These are phyloP conservation scores for Barnettozyma sucrosica DNA, from an alignment of 805 yeast genomes.

Conservation along the genomic window DNA sequence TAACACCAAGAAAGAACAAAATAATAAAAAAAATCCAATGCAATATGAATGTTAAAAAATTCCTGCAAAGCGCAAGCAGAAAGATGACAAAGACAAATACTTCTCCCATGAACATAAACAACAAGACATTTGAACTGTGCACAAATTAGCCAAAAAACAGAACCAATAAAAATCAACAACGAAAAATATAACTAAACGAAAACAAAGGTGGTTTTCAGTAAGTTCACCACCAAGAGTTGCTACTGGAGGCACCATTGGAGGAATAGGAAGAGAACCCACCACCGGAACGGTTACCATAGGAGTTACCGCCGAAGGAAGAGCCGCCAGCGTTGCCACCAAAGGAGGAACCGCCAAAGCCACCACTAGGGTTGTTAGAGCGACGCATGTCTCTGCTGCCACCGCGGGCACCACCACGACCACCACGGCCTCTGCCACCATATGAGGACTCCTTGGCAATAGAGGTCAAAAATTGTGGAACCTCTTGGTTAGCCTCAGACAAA, in stretches of 20 bases:
- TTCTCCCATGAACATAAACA: constrained; percentile 4
- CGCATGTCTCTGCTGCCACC: constrained; percentile 46
- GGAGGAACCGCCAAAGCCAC: constrained; percentile 10
- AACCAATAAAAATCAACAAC: constrained; percentile 3
- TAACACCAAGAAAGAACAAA: constrained; percentile 1
- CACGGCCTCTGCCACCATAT: constrained; percentile 47
- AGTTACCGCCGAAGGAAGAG: constrained; percentile 6
- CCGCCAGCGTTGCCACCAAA: constrained; percentile 9
- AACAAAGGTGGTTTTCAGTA: background rate
- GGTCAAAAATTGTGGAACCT: constrained; percentile 84
- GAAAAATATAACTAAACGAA: background rate
- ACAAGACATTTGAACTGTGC: constrained; percentile 16
- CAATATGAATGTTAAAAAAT: constrained; percentile 1
- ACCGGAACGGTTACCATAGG: constrained; percentile 22
- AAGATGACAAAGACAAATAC: constrained; percentile 3
- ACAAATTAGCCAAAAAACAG: constrained; percentile 5
- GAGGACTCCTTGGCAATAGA: constrained; percentile 73
- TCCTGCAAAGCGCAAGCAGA: background rate
- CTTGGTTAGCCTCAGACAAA: constrained; percentile 94
- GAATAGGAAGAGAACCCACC: constrained; percentile 17
- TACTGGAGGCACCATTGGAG: constrained; percentile 15
- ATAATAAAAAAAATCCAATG: constrained; percentile 1
- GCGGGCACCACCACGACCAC: constrained; percentile 39
- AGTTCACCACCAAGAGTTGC: constrained; percentile 10
- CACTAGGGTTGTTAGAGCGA: constrained; percentile 28